Evolutionary conservation across 495 filamentous ascomycete species (phyloP), one percentile per base, ranked within the genome.

Genomic region (Talaromyces thailandensis): DNA sequence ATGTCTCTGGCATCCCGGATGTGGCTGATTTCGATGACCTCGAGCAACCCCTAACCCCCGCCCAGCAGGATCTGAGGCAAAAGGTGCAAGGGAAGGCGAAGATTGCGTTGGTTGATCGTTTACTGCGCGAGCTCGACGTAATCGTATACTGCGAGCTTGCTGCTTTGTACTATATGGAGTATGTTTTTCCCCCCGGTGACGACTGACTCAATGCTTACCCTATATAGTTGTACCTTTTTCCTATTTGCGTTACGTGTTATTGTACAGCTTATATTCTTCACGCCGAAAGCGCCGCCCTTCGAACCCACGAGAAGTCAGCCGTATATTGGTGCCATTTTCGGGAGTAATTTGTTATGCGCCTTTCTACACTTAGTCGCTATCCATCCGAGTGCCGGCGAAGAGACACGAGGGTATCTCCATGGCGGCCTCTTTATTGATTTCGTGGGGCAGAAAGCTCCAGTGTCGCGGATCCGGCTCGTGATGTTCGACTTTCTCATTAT

Each of bases 81-180:
- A 79, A 74, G 63, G 66, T 69, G 35, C 74, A 78, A 56, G 69
- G 69, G 2, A 65, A 72, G 2, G 71, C 73, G 23, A 79, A 77
- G 64, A 76, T 79, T 37, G 77, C 86, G 60, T 85, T 89, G 69
- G 81, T 94, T 62, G 86, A 85, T 66, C 79, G 86, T 57, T 73
- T 95, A 32, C 80, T 90, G 66, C 81, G 83, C 62, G 87, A 84
- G 68, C 76, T 96, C 53, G 92, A 96, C 73, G 87, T 87, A 65
- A 62, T 92, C n/a, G 84, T 92, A 31, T 92, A 91, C 69, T 86
- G 86, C 63, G 84, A 96, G 76, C 77, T 95, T 32, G 89, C 88
- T 43, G 82, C 87, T 45, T 66, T 96, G 62, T 96, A 96, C 75
- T 95, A 94, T 72, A 88, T 95, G 84, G 92, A 96, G 92, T 96